Percentiles rank a stretch among this genome's conserved stretches.
Conservation (phyloP, 805 yeast genomes). For the Suhomyces sp. region DNA sequence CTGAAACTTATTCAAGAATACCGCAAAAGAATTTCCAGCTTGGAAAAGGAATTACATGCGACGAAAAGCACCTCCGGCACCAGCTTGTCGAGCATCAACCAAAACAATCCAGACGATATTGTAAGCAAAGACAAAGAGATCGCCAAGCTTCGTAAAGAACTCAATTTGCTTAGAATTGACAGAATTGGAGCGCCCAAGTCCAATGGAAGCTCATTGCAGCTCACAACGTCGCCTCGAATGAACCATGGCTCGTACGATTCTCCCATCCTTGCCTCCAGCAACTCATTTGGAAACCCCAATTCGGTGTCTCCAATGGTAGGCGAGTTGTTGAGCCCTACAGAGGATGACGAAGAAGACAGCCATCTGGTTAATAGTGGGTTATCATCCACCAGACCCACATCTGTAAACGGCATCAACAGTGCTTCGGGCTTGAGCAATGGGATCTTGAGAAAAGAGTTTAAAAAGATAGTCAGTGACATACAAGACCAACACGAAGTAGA, state of each 20-base stretch:
- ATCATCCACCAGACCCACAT: constrained; percentile 15
- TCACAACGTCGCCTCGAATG: constrained; percentile 5
- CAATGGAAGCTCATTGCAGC: background rate
- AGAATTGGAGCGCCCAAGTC: constrained; percentile 32
- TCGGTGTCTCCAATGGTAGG: constrained; percentile 11
- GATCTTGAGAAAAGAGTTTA: constrained; percentile 65
- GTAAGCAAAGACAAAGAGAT: constrained; percentile 38
- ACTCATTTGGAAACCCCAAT: constrained; percentile 1
- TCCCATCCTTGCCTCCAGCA: constrained; percentile 5
- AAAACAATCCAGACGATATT: constrained; percentile 5
- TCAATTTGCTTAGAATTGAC: constrained; percentile 44
- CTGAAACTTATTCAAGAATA: constrained; percentile 51
- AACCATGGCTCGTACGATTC: constrained; percentile 5
- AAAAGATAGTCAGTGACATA: constrained; percentile 57
- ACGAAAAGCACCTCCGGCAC: background rate
- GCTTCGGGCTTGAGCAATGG: constrained; percentile 45
- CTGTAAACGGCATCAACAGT: constrained; percentile 7
- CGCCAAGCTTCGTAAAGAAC: constrained; percentile 42
- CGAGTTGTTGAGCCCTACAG: constrained; percentile 7
- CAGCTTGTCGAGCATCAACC: background rate
- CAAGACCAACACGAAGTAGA: constrained; percentile 61
- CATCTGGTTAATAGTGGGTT: constrained; percentile 10
- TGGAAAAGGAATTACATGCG: constrained; percentile 44
- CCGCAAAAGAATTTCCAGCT: constrained; percentile 45
- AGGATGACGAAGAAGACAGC: constrained; percentile 20